These are phyloP conservation scores for Nothophytophthora sp. DNA, from an alignment of 352 stramenopile genomes.

Conservation along the genomic window DNA sequence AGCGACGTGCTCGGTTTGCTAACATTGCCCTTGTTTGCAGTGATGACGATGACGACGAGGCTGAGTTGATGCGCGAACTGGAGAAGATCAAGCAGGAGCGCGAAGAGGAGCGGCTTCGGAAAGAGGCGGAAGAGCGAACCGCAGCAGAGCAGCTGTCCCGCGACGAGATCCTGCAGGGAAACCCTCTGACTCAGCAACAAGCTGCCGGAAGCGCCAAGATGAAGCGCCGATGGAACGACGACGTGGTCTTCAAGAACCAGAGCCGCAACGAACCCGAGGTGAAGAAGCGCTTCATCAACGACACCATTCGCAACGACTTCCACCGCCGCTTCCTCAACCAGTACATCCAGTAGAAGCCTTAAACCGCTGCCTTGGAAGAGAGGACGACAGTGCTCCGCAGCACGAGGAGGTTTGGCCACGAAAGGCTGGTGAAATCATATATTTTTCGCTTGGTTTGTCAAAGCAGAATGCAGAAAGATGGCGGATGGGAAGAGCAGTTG, in stretches of 20 bases:
- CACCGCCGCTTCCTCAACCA: constrained; percentile 99
- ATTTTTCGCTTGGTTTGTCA: constrained; percentile 3
- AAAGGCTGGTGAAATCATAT: constrained; percentile 18
- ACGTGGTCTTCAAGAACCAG: constrained; percentile 99
- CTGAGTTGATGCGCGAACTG: constrained; percentile 96
- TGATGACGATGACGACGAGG: constrained; percentile 95
- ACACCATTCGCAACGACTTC: constrained; percentile 99
- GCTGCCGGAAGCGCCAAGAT: constrained; percentile 59
- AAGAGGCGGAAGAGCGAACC: constrained; percentile 87
- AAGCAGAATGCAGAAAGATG: neutral
- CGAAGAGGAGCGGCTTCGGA: constrained; percentile 91
- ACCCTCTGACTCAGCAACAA: constrained; percentile 86
- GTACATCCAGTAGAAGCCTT: constrained; percentile 80
- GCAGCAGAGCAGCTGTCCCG: constrained; percentile 80
- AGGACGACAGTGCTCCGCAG: too few relatives aligned
- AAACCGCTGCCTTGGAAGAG: neutral
- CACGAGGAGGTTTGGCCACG: too few relatives aligned
- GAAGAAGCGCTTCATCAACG: constrained; percentile 99
- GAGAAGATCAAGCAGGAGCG: constrained; percentile 98
- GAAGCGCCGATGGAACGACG: constrained; percentile 99
- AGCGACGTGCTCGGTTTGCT: neutral
- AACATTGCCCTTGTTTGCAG: neutral
- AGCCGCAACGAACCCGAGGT: constrained; percentile 94
- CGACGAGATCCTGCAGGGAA: constrained; percentile 94
- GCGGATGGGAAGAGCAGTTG: too few relatives aligned